Conservation (phyloP, 2,329 filamentous ascomycete species). For the Sporothrix schenckii region DNA sequence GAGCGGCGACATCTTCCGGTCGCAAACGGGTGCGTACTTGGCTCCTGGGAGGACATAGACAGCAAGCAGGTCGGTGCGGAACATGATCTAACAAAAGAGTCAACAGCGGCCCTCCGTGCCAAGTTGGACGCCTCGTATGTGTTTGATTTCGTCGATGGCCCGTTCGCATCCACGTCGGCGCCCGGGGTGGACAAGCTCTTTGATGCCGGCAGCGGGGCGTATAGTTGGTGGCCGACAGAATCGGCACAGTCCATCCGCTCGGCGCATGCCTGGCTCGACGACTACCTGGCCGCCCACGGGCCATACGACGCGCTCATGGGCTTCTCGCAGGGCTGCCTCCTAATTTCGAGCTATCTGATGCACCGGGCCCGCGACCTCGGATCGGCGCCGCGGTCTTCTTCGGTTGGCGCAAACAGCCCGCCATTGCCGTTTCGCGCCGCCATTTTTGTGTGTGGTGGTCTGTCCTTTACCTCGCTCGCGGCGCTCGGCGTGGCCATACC, state of each 20-base stretch:
- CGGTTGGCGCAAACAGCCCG: conserved; percentile 32
- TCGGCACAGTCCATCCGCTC: conserved; percentile 42
- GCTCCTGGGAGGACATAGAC: background rate
- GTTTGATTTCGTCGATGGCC: conserved; percentile 46
- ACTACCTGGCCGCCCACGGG: conserved; percentile 42
- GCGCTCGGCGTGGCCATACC: conserved; percentile 45
- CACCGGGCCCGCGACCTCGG: conserved; percentile 44
- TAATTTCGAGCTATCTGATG: conserved; percentile 48
- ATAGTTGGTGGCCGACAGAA: conserved; percentile 41
- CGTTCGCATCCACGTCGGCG: conserved; percentile 41
- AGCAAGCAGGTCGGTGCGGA: too few relatives aligned
- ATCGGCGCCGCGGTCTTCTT: background rate
- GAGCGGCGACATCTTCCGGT: conserved; percentile 44
- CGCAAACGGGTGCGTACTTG: conserved; percentile 43
- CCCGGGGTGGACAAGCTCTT: conserved; percentile 45
- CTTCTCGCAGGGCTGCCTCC: conserved; percentile 47
- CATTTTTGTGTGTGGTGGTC: conserved; percentile 47
- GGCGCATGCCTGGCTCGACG: conserved; percentile 45
- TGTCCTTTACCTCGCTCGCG: conserved; percentile 44
- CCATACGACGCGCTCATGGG: conserved; percentile 46
- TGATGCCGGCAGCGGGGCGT: conserved; percentile 36
- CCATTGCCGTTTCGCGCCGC: conserved; percentile 46
- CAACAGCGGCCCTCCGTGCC: conserved; percentile 43
- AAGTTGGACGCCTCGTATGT: conserved; percentile 41
- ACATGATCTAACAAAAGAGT: background rate